Evolutionary conservation across 192 early-diverging fungal species (phyloP), one percentile per base, ranked within the genome.

Genomic region (Coemansia sp.): DNA sequence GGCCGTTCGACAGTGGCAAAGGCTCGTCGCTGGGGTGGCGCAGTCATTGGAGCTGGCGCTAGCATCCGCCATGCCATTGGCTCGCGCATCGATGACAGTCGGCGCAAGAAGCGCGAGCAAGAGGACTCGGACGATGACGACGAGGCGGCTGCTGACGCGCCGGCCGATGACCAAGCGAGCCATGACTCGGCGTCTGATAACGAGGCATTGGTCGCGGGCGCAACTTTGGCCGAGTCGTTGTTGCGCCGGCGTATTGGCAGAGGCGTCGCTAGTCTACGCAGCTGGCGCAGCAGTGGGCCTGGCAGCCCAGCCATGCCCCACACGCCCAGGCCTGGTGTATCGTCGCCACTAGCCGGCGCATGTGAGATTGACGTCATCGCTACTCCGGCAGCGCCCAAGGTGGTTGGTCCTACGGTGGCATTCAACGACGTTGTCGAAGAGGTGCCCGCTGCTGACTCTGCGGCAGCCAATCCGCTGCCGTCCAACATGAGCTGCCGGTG

Each of bases 51-150:
- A 32, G 65, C 76, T 9, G 79, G 79, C 10, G 65, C 68, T 19
- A 75, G 72, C 9, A 52, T 75, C 16, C 69, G 67, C 42, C 66
- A 50, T 23, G 58, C 70, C 3, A 47, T 83, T 17, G 68, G 62
- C 9, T 69, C 68, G 64, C 75, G 76, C 7, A 53, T 83, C 14
- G 80, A 72, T 13, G 80, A 78, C 46, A 83, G 75, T 42, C 80
- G 80, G 38, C 76, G 80, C 42, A 77, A 78, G 66, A 69, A 69
- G 67, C 76, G 80, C 59, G 80, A 83, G 73, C 62, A 68, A 23
- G 80, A 83, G 80, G 80, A 83, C 76, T 78, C 76, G 14, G 76
- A 83, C 61, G 80, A 83, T 52, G 80, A 83, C 53, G 80, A 83
- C 40, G 80, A 83, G 52, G 2, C 47, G 35, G 4, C 10, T 32